phyloP scores from a whole-genome alignment of 805 yeast genomes.

The Metschnikowia koreensis region DNA sequence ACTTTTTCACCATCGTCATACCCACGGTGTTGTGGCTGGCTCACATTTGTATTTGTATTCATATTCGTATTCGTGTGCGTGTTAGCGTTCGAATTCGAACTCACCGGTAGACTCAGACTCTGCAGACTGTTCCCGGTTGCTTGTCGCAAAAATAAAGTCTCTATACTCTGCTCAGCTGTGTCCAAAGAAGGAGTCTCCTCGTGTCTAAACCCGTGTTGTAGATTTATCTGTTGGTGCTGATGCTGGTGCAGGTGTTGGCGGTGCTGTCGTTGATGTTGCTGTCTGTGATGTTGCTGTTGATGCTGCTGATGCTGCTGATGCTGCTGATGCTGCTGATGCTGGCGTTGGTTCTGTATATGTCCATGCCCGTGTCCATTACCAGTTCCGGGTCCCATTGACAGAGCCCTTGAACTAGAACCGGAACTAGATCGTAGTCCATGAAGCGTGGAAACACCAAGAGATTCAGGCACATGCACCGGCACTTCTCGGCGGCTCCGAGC shows the following conservation, averaged over 20 bases:
- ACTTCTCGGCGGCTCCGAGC: too few relatives aligned
- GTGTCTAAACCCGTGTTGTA: conserved; percentile 1
- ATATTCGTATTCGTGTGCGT: not conserved
- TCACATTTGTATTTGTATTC: not conserved
- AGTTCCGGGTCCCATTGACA: not conserved
- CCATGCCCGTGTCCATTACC: not conserved
- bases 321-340: not conserved
- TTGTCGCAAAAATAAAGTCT: conserved; percentile 3
- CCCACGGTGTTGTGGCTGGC: too few relatives aligned
- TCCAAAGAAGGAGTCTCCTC: not conserved
- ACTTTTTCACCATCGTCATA: conserved; percentile 1
- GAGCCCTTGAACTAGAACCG: not conserved
- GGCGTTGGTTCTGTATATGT: not conserved
- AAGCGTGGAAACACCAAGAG: not conserved
- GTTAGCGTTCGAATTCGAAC: too few relatives aligned
- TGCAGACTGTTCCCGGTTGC: not conserved
- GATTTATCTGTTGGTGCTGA: not conserved
- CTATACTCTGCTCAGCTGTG: not conserved
- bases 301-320: not conserved
- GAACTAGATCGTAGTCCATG: not conserved
- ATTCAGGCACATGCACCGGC: too few relatives aligned
- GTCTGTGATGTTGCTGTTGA: not conserved
- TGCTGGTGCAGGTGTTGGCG: not conserved
- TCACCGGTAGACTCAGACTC: too few relatives aligned
- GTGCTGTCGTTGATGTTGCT: not conserved